phyloP scores from a whole-genome alignment of 2,329 filamentous ascomycete genomes.

The Pseudonectria foliicola region DNA sequence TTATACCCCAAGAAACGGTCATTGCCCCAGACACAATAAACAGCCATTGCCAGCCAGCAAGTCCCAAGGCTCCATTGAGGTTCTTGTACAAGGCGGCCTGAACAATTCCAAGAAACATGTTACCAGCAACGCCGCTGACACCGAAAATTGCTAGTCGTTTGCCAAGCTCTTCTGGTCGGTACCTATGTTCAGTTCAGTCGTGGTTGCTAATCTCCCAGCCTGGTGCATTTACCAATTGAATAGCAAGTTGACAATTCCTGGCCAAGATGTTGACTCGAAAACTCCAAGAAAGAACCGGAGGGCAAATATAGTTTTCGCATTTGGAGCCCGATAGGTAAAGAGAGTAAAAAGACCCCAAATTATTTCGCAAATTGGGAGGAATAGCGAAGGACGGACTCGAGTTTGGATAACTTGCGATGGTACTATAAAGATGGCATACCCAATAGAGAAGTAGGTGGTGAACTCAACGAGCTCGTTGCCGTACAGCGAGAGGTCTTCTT shows the following conservation, averaged over 20 bases:
- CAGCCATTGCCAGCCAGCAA: slow-evolving; percentile 18
- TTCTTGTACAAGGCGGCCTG: slow-evolving; percentile 15
- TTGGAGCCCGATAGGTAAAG: slow-evolving; percentile 12
- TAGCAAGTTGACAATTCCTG: slow-evolving; percentile 15
- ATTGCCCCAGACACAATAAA: slow-evolving; percentile 15
- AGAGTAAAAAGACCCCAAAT: slow-evolving; percentile 16
- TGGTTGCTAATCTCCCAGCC: no score
- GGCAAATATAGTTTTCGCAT: slow-evolving; percentile 10
- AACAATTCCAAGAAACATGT: slow-evolving; percentile 18
- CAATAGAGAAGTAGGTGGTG: slow-evolving; percentile 19
- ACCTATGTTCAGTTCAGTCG: slow-evolving; percentile 3
- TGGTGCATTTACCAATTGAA: slow-evolving; percentile 12
- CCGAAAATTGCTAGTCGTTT: slow-evolving; percentile 18
- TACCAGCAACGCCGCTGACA: slow-evolving; percentile 16
- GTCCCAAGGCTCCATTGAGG: slow-evolving; percentile 11
- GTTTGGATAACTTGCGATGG: slow-evolving; percentile 17
- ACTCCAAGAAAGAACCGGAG: slow-evolving; percentile 17
- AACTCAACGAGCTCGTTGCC: slow-evolving; percentile 17
- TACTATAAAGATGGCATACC: slow-evolving; percentile 16
- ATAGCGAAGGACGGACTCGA: slow-evolving; percentile 14
- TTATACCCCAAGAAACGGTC: slow-evolving; percentile 15
- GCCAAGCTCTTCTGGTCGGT: slow-evolving; percentile 13
- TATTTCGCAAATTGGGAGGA: slow-evolving; percentile 14
- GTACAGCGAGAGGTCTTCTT: slow-evolving; percentile 11
- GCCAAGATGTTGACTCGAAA: slow-evolving; percentile 18